Conservation (phyloP, 1,284 basidiomycete species). For the Malassezia cuniculi region DNA sequence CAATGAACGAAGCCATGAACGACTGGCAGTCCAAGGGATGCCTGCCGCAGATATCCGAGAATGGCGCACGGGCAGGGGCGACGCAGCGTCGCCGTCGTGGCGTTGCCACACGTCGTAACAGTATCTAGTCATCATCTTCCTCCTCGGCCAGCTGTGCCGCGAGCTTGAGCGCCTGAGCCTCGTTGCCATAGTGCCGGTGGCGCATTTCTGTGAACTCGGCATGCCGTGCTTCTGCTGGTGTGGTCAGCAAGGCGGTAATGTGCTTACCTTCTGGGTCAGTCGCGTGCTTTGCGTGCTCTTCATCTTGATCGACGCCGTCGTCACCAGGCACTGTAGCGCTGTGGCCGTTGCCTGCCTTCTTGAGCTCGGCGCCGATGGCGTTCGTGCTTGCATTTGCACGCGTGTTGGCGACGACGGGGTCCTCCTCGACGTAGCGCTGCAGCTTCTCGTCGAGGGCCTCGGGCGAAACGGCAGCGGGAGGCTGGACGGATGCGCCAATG, state of each 20-base stretch:
- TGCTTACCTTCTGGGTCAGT: slow-evolving; percentile 28
- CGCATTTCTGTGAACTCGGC: slow-evolving; percentile 38
- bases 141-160: slow-evolving; percentile 26
- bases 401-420: slow-evolving; percentile 33
- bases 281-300: too few species aligned
- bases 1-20: slow-evolving; percentile 60
- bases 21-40: slow-evolving; percentile 69
- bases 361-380: neutral
- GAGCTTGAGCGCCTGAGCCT: slow-evolving; percentile 40
- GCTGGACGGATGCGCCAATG: slow-evolving; percentile 14
- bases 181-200: slow-evolving; percentile 42
- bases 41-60: slow-evolving; percentile 54
- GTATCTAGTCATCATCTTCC: slow-evolving; percentile 32
- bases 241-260: neutral
- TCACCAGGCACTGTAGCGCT: too few species aligned
- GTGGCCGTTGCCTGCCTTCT: too few species aligned
- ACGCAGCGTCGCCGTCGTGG: slow-evolving; percentile 1
- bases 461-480: neutral
- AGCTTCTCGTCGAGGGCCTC: neutral
- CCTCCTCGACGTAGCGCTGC: slow-evolving; percentile 2
- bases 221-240: slow-evolving; percentile 26
- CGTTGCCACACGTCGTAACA: slow-evolving; percentile 8
- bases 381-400: slow-evolving; percentile 25
- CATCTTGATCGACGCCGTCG: too few species aligned
- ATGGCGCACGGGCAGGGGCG: slow-evolving; percentile 46